Evolutionary conservation across 805 yeast genomes (phyloP).

Genomic region (Kluyveromyces siamensis): DNA sequence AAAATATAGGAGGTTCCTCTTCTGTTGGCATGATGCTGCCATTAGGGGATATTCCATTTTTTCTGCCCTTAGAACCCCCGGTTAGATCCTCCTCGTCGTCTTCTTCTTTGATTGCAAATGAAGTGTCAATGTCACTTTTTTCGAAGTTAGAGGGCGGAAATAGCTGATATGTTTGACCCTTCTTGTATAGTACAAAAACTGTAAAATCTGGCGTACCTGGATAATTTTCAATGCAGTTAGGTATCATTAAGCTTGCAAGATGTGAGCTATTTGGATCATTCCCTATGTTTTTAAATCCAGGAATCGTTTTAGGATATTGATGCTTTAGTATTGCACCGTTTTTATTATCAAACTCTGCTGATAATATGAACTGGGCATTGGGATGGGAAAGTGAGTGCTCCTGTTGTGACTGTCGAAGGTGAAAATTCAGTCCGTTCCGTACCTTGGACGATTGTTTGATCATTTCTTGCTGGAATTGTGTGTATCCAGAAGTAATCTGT

Average conservation of each 20-base stretch:
- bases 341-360: constrained; percentile 75
- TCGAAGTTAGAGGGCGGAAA: constrained; percentile 14
- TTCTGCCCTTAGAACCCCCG: background rate
- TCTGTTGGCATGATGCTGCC: constrained; percentile 1
- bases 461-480: background rate
- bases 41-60: background rate
- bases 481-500: background rate
- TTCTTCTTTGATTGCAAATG: constrained; percentile 13
- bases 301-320: constrained; percentile 44
- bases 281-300: constrained; percentile 25
- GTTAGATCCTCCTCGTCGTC: constrained; percentile 8
- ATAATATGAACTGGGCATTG: constrained; percentile 47
- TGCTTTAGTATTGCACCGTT: constrained; percentile 58
- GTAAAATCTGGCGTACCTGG: constrained; percentile 51
- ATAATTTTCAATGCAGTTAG: constrained; percentile 45
- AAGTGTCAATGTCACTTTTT: constrained; percentile 6
- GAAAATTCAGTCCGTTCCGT: constrained; percentile 7
- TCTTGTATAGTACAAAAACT: constrained; percentile 40
- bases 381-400: constrained; percentile 4
- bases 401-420: constrained; percentile 6
- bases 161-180: constrained; percentile 17
- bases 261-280: constrained; percentile 7
- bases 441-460: constrained; percentile 7
- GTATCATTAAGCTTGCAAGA: constrained; percentile 50
- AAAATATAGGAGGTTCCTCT: constrained; percentile 34